Conservation (phyloP, 2,329 filamentous ascomycete species). For the Septoria linicola region DNA sequence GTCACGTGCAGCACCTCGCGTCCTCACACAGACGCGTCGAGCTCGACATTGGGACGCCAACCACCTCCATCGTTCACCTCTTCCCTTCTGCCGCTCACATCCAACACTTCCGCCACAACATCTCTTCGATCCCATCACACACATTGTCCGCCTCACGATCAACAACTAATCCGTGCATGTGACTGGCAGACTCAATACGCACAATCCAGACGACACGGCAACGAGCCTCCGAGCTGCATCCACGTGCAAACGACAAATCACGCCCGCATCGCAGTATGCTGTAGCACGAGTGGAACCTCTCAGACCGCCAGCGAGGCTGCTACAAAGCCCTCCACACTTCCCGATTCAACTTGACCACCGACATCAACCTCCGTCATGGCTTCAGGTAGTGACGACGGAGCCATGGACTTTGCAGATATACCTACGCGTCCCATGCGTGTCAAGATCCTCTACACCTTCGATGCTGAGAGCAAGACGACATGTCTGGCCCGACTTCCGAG, state of each 20-base stretch:
- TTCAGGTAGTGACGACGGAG: conserved; percentile 24
- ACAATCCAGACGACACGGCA: too few relatives aligned
- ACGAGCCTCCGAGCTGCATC: too few relatives aligned
- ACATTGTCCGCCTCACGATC: too few relatives aligned
- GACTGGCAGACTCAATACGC: too few relatives aligned
- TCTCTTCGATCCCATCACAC: too few relatives aligned
- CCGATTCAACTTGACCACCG: conserved; percentile 17
- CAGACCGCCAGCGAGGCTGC: conserved; percentile 28
- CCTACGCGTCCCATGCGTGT: conserved; percentile 58
- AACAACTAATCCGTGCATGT: too few relatives aligned
- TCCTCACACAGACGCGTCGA: too few relatives aligned
- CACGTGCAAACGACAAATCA: background rate
- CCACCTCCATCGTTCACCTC: too few relatives aligned
- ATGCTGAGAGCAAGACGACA: conserved; percentile 81
- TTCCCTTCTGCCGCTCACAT: too few relatives aligned
- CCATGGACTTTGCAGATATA: conserved; percentile 34
- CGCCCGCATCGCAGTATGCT: conserved; percentile 28
- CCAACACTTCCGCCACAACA: too few relatives aligned
- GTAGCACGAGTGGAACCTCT: conserved; percentile 30
- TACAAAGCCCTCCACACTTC: conserved; percentile 20
- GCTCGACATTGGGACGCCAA: too few relatives aligned
- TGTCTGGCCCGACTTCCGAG: conserved; percentile 85
- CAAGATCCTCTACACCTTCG: conserved; percentile 96
- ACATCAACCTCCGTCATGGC: conserved; percentile 33
- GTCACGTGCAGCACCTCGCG: too few relatives aligned